Conservation (phyloP, 495 filamentous ascomycete genomes). For the Friedmanniomyces simplex region DNA sequence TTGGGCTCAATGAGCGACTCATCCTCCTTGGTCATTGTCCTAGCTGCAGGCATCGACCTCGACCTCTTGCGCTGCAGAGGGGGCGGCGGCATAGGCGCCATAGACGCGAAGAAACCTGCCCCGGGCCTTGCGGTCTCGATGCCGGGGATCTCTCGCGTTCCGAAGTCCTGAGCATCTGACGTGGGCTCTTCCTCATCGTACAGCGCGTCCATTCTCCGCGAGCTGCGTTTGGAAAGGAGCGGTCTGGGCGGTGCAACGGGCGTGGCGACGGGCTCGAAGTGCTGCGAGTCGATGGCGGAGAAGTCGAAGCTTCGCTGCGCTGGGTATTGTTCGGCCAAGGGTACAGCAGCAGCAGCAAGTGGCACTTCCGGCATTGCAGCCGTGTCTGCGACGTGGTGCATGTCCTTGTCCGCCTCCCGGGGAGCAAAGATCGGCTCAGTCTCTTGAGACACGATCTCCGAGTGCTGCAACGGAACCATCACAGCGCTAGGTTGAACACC, state of each 20-base stretch:
- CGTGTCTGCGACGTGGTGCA: not conserved
- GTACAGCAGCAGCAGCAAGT: slow-evolving; percentile 4
- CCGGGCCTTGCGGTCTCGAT: slow-evolving; percentile 11
- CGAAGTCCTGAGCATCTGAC: not conserved
- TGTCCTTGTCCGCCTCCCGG: not conserved
- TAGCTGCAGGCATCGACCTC: not conserved
- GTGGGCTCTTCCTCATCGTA: not conserved
- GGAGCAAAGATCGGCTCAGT: slow-evolving; percentile 10
- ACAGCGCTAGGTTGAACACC: not conserved
- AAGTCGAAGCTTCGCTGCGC: slow-evolving; percentile 18
- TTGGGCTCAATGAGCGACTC: slow-evolving; percentile 9
- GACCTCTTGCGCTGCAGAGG: not conserved
- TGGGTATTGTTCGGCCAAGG: not conserved
- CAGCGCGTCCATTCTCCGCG: slow-evolving; percentile 6
- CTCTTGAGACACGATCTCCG: slow-evolving; percentile 14
- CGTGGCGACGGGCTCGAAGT: slow-evolving; percentile 6
- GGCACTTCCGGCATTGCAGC: slow-evolving; percentile 10
- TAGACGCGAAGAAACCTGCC: slow-evolving; percentile 16
- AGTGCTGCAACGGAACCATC: not conserved
- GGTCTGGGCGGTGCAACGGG: not conserved
- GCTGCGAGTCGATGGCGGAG: slow-evolving; percentile 25
- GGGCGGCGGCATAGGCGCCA: not conserved
- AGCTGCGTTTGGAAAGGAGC: slow-evolving; percentile 13
- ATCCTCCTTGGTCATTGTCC: not conserved
- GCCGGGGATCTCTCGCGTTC: slow-evolving; percentile 6